Base-by-base conservation (phyloP, 768 basidiomycete species). In the Mycena capillaripes region DNA sequence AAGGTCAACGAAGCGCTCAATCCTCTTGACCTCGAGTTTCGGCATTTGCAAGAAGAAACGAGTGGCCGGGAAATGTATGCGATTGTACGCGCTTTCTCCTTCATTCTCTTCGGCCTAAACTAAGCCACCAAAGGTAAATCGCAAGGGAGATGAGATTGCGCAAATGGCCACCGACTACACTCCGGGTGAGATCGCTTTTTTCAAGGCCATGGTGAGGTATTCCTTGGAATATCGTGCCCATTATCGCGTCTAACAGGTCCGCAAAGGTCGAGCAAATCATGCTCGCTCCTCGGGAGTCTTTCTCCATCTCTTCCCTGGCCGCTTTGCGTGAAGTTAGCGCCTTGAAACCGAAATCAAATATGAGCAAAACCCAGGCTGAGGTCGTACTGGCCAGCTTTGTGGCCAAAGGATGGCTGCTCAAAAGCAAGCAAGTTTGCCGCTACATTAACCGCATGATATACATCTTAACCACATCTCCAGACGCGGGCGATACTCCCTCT, bases 101-200 rank as follows among this genome's bases (percentile, higher is more conserved):
- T 38, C n/a, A 56, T 29, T 53, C 12, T 17, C 19, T 12, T 55
- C 40, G 21, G 46, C 14, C 8, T 19, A 38, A 19, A 36, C 53
- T 64, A 25, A 64, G 55, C 32, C 5, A 10, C 14, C 40, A n/a
- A 65, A 97, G 95, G 91, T 95, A 53, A 97, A 97, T 78, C 84
- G 87, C 11, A 94, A 91, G 72, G 91, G 90, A 21, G 96, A 97
- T 76, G 91, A 92, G 63, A 86, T 96, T 38, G 93, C 96, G 0
- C 95, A 95, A 78, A 82, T 94, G 79, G 96, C 95, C 4, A 95
- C 95, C 0, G 93, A 95, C 46, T 97, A 96, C 77, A 88, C 88
- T 2, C 84, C 94, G 0, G 82, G 84, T 36, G 96, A 97, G 81
- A 96, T 97, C 61, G 86, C 90, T 0, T 97, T 90, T 82, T 97